A percentile compares a stretch with the other conserved stretches of the same genome.
These are phyloP conservation scores for Achlya hypogyna DNA, from an alignment of 352 stramenopile genomes.

Conservation along the genomic window DNA sequence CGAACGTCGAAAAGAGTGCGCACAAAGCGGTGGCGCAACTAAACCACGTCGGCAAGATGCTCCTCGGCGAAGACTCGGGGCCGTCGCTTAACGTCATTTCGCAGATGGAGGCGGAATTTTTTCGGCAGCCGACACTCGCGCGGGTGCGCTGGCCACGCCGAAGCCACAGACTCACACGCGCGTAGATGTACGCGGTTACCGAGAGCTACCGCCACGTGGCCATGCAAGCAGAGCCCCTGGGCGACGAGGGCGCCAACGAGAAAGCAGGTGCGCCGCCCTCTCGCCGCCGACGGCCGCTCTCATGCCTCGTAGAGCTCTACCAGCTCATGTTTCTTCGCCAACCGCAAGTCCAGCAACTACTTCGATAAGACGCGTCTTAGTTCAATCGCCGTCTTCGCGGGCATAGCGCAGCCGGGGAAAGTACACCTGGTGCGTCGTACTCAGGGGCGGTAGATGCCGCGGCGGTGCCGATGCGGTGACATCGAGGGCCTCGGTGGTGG, in stretches of 20 bases:
- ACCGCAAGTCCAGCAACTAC: slow-evolving; percentile 9
- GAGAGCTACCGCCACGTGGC: slow-evolving; percentile 1
- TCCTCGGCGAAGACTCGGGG: background rate
- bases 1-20: slow-evolving; percentile 9
- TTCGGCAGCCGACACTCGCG: background rate
- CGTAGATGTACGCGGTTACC: slow-evolving; percentile 6
- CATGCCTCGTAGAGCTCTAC: background rate
- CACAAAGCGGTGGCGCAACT: slow-evolving; percentile 3
- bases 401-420: slow-evolving; percentile 16
- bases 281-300: background rate
- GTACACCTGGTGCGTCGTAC: slow-evolving; percentile 13
- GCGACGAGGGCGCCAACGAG: background rate
- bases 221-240: background rate
- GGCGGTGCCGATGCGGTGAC: background rate
- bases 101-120: slow-evolving; percentile 17
- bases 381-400: too few species aligned
- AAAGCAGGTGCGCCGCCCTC: background rate
- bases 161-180: background rate
- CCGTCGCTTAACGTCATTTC: slow-evolving; percentile 4
- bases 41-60: slow-evolving; percentile 12
- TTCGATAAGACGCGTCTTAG: background rate
- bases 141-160: background rate
- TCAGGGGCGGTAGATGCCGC: background rate
- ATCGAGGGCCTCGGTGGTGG: background rate
- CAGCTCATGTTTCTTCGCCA: slow-evolving; percentile 3